phyloP scores from a whole-genome alignment of 306 rosid genomes.

The Begonia peltatifolia region DNA sequence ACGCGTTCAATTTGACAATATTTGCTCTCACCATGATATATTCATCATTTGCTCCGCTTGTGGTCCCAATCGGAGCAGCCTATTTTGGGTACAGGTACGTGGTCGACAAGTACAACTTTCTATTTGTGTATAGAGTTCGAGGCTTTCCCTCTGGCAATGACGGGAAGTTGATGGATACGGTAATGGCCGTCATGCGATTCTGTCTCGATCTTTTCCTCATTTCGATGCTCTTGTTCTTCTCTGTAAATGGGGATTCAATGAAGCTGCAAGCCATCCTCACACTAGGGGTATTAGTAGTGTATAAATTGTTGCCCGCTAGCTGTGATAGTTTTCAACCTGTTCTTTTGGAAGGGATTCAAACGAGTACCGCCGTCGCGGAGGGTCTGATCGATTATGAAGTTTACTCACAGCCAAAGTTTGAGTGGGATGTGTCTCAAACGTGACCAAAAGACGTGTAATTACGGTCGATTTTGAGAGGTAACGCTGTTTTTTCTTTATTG shows the following conservation, averaged over 20 bases:
- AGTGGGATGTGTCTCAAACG: constrained; percentile 65
- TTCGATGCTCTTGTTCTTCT: constrained; percentile 86
- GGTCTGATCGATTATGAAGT: constrained; percentile 80
- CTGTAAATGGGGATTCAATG: constrained; percentile 79
- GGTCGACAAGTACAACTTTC: constrained; percentile 91
- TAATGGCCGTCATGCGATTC: constrained; percentile 75
- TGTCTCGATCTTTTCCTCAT: constrained; percentile 72
- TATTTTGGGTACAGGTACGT: constrained; percentile 92
- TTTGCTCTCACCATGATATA: constrained; percentile 85
- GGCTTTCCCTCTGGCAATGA: constrained; percentile 98
- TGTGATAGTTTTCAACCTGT: constrained; percentile 43
- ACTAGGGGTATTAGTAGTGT: constrained; percentile 60
- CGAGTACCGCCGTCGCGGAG: constrained; percentile 52
- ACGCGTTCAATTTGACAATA: constrained; percentile 83
- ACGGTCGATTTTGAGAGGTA: background rate
- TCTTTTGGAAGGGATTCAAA: constrained; percentile 66
- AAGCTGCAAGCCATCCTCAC: constrained; percentile 96
- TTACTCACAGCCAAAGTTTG: constrained; percentile 82
- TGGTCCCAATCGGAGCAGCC: constrained; percentile 79
- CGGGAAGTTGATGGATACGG: constrained; percentile 87
- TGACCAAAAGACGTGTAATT: constrained; percentile 17
- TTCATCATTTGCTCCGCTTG: constrained; percentile 78
- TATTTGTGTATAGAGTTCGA: constrained; percentile 73
- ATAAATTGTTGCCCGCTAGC: constrained; percentile 62
- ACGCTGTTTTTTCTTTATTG: too few relatives aligned